Evolutionary conservation across 2,329 filamentous ascomycete genomes (phyloP).

Genomic region (Clonostachys rosea): DNA sequence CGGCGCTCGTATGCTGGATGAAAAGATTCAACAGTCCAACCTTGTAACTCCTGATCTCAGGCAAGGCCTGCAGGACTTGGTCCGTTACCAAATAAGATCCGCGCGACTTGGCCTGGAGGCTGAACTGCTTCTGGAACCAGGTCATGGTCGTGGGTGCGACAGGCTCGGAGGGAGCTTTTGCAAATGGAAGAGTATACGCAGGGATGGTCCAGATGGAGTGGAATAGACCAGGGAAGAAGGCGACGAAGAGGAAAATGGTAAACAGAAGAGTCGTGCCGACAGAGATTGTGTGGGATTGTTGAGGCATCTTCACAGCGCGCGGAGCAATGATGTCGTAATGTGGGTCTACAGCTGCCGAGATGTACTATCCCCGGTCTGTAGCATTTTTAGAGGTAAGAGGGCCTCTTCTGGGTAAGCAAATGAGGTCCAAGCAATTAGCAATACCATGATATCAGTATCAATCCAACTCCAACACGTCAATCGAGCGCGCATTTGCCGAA

Average conservation of each 20-base stretch:
- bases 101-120: slow-evolving; percentile 69
- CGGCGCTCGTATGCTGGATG: slow-evolving; percentile 92
- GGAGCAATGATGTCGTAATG: too few species aligned
- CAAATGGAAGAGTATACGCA: slow-evolving; percentile 27
- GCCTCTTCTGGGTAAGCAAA: too few species aligned
- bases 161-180: slow-evolving; percentile 20
- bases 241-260: slow-evolving; percentile 36
- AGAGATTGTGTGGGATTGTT: slow-evolving; percentile 16
- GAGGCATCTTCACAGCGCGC: slow-evolving; percentile 21
- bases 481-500: too few species aligned
- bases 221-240: slow-evolving; percentile 48
- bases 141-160: slow-evolving; percentile 44
- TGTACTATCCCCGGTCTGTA: too few species aligned
- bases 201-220: slow-evolving; percentile 47
- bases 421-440: too few species aligned
- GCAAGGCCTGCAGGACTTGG: slow-evolving; percentile 63
- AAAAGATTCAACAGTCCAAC: slow-evolving; percentile 85
- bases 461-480: too few species aligned
- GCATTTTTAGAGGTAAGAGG: too few species aligned
- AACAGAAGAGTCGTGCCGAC: slow-evolving; percentile 39
- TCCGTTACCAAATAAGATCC: slow-evolving; percentile 90
- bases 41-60: slow-evolving; percentile 80
- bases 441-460: too few species aligned
- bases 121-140: slow-evolving; percentile 83
- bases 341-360: too few species aligned